A percentile compares a stretch with the other conserved stretches of the same genome.
Evolutionary conservation across 2,329 filamentous ascomycete species (phyloP).

Genomic region (Ascochyta pisi): DNA sequence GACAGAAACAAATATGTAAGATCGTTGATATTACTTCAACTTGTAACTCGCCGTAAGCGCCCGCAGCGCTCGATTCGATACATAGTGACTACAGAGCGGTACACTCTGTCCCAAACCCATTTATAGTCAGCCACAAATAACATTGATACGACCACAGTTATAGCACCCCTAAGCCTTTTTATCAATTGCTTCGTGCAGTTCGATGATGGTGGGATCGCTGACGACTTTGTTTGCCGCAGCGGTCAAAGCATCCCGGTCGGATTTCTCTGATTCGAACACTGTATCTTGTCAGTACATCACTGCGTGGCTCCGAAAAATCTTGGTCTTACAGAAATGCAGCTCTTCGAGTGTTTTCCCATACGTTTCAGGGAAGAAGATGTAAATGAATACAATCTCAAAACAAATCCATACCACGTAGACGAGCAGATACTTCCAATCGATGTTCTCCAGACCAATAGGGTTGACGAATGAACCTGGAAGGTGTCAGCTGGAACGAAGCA

Average conservation of each 20-base stretch:
- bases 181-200: slow-evolving; percentile 34
- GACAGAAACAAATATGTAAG: too few relatives aligned
- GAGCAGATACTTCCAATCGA: slow-evolving; percentile 68
- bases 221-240: slow-evolving; percentile 33
- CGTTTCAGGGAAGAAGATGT: slow-evolving; percentile 46
- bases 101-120: too few relatives aligned
- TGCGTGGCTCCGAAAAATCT: not conserved
- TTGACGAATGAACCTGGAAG: slow-evolving; percentile 62
- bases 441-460: slow-evolving; percentile 66
- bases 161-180: slow-evolving; percentile 27
- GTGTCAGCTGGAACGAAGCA: not conserved
- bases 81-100: too few relatives aligned
- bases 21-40: too few relatives aligned
- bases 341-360: slow-evolving; percentile 45
- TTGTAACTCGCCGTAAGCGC: too few relatives aligned
- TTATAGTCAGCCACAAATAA: not conserved
- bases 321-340: slow-evolving; percentile 36
- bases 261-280: slow-evolving; percentile 42
- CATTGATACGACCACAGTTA: not conserved
- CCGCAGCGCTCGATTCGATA: too few relatives aligned
- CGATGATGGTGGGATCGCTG: slow-evolving; percentile 25
- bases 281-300: slow-evolving; percentile 4
- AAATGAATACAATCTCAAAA: slow-evolving; percentile 46
- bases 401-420: slow-evolving; percentile 58
- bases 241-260: slow-evolving; percentile 28